Percentiles rank a stretch among this genome's conserved stretches.
These are phyloP conservation scores for Microbotryum violaceum DNA, from an alignment of 1,284 basidiomycete genomes.

Conservation along the genomic window DNA sequence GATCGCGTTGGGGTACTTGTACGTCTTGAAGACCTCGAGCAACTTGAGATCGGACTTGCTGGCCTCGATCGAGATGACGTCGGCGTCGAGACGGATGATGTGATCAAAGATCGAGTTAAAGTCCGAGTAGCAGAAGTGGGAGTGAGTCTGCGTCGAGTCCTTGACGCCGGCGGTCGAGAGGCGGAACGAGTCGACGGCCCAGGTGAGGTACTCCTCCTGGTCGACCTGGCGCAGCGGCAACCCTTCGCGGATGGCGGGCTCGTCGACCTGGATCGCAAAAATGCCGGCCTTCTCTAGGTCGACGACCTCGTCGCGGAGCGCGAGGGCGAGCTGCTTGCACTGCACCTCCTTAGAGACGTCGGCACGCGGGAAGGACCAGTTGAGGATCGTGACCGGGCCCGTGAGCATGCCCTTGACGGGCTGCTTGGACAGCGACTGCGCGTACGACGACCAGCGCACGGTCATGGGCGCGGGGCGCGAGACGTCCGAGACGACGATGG, in stretches of 20 bases:
- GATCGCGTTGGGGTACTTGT: conserved; percentile 96
- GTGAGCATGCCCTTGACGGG: conserved; percentile 99
- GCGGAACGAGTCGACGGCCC: conserved; percentile 98
- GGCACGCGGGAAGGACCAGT: conserved; percentile 99
- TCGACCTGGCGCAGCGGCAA: conserved; percentile 87
- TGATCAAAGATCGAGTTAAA: conserved; percentile 95
- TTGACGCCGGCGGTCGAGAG: conserved; percentile 87
- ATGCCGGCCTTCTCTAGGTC: conserved; percentile 98
- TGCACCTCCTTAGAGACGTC: conserved; percentile 95
- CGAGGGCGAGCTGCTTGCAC: conserved; percentile 95
- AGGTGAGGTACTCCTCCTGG: conserved; percentile 89
- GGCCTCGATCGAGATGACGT: conserved; percentile 99
- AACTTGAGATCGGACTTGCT: conserved; percentile 98
- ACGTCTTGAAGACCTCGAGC: conserved; percentile 87
- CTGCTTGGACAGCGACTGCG: conserved; percentile 85
- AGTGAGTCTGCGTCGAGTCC: conserved; percentile 88
- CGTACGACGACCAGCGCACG: conserved; percentile 93
- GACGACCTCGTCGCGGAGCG: conserved; percentile 95
- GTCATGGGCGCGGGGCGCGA: conserved; percentile 90
- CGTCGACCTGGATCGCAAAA: conserved; percentile 97
- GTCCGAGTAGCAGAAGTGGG: conserved; percentile 95
- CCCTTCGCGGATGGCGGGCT: conserved; percentile 99
- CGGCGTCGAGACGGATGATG: conserved; percentile 94
- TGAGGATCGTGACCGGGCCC: conserved; percentile 66
- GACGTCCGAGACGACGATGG: conserved; percentile 97